Evolutionary conservation across 148 eudicot species (phyloP).

Genomic region (Amaranthus hypochondriacus): DNA sequence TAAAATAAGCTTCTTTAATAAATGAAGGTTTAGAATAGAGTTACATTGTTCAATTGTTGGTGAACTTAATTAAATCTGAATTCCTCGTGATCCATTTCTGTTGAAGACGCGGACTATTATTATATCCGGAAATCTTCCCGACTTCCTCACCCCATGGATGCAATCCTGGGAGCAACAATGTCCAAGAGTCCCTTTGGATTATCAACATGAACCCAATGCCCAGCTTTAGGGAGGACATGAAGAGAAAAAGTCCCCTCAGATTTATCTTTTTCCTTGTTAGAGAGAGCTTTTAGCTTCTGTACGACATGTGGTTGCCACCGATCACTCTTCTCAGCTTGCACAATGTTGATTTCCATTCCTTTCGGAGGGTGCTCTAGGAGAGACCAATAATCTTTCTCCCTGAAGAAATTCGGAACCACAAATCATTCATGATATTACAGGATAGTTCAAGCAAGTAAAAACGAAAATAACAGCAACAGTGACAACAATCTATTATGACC

Average conservation of each 20-base stretch:
- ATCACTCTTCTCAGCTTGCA: constrained; percentile 92
- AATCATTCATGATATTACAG: background rate
- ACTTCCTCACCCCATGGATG: constrained; percentile 32
- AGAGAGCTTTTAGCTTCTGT: constrained; percentile 56
- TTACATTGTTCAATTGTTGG: background rate
- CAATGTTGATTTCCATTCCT: constrained; percentile 61
- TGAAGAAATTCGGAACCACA: constrained; percentile 16
- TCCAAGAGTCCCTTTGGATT: constrained; percentile 92
- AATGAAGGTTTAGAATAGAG: background rate
- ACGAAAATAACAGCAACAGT: background rate
- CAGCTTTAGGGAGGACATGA: constrained; percentile 79
- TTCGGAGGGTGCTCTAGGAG: constrained; percentile 71
- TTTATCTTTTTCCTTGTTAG: constrained; percentile 34
- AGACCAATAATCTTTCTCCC: constrained; percentile 82
- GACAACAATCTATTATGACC: too few species aligned
- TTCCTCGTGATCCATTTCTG: background rate
- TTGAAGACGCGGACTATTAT: background rate
- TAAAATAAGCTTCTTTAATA: background rate
- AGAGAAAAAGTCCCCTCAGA: constrained; percentile 59
- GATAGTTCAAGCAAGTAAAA: background rate
- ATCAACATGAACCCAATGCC: constrained; percentile 99
- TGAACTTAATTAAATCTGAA: background rate
- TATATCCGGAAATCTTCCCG: background rate
- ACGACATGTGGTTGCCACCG: constrained; percentile 65
- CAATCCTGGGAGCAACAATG: constrained; percentile 71